Evolutionary conservation across 495 filamentous ascomycete species (phyloP), one percentile per base, ranked within the genome.

Genomic region (Penicillium simplicissimum): DNA sequence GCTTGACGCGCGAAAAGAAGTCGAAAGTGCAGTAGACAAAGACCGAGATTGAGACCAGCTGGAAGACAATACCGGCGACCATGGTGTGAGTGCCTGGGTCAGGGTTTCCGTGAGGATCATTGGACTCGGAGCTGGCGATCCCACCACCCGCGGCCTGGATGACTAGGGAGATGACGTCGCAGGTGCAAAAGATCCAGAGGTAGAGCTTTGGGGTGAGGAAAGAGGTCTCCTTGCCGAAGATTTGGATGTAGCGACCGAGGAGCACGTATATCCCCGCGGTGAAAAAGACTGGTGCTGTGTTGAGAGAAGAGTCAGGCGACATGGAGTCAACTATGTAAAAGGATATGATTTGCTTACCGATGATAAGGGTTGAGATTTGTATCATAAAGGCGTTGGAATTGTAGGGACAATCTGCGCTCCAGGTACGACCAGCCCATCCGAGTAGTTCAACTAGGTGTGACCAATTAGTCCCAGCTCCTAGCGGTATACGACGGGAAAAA

Each of bases 51-150:
- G 82, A 82, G 63, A 75, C 73, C 13, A 87, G 70, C 61, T 88
- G 85, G 75, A 88, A 85, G 23, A 84, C 68, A 62, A 88, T 86
- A 49, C 85, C 85, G 6, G 80, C 83, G n/a, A 87, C 80, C 85
- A 88, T 87, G 67, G 77, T 83, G 67, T 85, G 68, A 47, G 85
- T 86, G 14, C 86, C 86, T 1, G 76, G 66, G 1, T 67, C 70
- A 4, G 85, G 82, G 70, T 86, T 67, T 52, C 77, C 80, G 55
- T 67, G 59, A 25, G 70, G 62, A 17, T 76, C 68, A 51, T 71
- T 56, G 28, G 74, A 64, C 36, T 75, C 80, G 13, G 55, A 54
- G 17, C 82, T 80, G 23, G 85, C 85, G 63, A 84, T 73, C 17
- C 79, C 84, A 35, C 84, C 85, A 55, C 85, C 85, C 28, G 80